These are phyloP conservation scores for Ophiostoma sp. DNA, from an alignment of 2,329 filamentous ascomycete genomes.

Conservation along the genomic window DNA sequence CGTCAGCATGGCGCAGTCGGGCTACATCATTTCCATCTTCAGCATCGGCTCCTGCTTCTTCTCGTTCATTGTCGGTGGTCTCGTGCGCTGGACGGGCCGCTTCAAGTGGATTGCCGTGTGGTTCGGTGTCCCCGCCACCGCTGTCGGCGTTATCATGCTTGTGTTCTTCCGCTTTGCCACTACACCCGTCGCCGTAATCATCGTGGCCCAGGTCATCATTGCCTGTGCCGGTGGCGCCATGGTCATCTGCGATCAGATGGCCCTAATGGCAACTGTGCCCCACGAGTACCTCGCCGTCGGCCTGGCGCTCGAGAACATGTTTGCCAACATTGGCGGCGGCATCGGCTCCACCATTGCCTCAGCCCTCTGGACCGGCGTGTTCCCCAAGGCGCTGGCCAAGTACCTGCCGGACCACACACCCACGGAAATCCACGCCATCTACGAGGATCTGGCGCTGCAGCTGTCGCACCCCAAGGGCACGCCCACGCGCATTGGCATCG, in stretches of 20 bases:
- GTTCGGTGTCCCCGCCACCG: conserved; percentile 49
- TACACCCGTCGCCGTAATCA: conserved; percentile 45
- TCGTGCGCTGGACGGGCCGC: conserved; percentile 9
- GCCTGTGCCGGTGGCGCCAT: conserved; percentile 52
- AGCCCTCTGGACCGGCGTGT: conserved; percentile 56
- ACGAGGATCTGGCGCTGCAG: conserved; percentile 48
- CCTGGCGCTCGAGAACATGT: conserved; percentile 34
- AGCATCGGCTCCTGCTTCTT: conserved; percentile 37
- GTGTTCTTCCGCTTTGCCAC: conserved; percentile 50
- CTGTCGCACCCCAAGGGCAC: conserved; percentile 47
- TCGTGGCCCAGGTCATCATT: conserved; percentile 53
- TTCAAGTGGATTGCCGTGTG: conserved; percentile 40
- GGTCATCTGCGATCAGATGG: conserved; percentile 55
- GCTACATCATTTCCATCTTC: conserved; percentile 26
- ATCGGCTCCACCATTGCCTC: conserved; percentile 55
- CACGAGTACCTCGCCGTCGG: conserved; percentile 38
- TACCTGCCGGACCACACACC: conserved; percentile 44
- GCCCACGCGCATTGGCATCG: conserved; percentile 48
- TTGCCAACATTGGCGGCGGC: conserved; percentile 54
- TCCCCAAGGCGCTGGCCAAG: conserved; percentile 45
- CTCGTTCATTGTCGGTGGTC: conserved; percentile 40
- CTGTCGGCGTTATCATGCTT: conserved; percentile 50
- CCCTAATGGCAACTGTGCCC: conserved; percentile 52
- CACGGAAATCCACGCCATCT: conserved; percentile 43
- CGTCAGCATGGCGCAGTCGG: conserved; percentile 25